phyloP scores from a whole-genome alignment of 192 early-diverging fungal species.

The Rhizophlyctis rosea region DNA sequence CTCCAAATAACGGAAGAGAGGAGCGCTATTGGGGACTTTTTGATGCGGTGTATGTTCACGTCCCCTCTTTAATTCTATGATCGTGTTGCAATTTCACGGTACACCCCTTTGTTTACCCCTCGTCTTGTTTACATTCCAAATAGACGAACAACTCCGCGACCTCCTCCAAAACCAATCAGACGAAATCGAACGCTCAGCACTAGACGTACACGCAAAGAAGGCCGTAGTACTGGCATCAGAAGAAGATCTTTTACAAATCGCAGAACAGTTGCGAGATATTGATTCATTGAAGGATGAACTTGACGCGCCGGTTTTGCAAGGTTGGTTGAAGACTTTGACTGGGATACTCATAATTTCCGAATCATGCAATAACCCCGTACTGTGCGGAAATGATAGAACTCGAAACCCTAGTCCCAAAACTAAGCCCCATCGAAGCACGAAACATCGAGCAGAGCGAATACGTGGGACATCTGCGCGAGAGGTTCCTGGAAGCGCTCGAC shows the following conservation, averaged over 20 bases:
- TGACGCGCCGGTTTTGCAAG: slow-evolving; percentile 19
- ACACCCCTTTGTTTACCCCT: neutral
- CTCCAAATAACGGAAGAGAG: slow-evolving; percentile 13
- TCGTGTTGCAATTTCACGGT: neutral
- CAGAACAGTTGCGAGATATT: slow-evolving; percentile 20
- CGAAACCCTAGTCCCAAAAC: slow-evolving; percentile 4
- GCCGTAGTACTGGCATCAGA: slow-evolving; percentile 28
- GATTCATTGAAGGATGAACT: slow-evolving; percentile 20
- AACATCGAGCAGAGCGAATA: neutral
- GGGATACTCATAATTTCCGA: neutral
- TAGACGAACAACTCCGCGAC: slow-evolving; percentile 15
- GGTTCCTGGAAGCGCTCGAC: neutral
- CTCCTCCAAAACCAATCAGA: slow-evolving; percentile 9
- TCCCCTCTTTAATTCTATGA: neutral
- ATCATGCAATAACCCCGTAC: neutral
- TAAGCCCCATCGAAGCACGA: slow-evolving; percentile 5
- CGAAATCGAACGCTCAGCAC: slow-evolving; percentile 8
- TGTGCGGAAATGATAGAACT: slow-evolving; percentile 1
- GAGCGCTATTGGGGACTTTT: slow-evolving; percentile 23
- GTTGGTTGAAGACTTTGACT: slow-evolving; percentile 3
- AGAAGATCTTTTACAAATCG: slow-evolving; percentile 8
- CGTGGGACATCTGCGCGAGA: neutral
- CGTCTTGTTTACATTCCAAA: neutral
- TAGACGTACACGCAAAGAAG: slow-evolving; percentile 19
- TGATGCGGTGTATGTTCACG: slow-evolving; percentile 8